Evolutionary conservation across 1,284 basidiomycete genomes (phyloP).

Genomic region (Trichosporon ovoides): DNA sequence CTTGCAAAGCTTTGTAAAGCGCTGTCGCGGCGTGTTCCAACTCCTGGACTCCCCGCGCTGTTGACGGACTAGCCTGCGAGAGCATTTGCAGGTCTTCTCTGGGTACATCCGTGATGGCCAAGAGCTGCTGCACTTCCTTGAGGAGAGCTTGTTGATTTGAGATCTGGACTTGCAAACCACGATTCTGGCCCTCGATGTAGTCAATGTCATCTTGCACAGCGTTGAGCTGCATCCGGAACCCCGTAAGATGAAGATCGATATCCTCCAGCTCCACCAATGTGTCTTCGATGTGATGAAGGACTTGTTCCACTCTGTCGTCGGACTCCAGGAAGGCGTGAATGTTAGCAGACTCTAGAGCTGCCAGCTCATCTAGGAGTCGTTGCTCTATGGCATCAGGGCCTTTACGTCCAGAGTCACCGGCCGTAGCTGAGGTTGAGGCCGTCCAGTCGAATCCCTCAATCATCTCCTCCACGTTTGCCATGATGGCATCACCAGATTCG

Average conservation of each 20-base stretch:
- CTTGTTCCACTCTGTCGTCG: conserved; percentile 76
- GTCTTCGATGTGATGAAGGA: conserved; percentile 81
- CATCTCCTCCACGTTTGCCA: conserved; percentile 95
- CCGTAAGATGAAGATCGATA: conserved; percentile 76
- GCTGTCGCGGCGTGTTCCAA: conserved; percentile 79
- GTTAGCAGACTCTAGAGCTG: conserved; percentile 92
- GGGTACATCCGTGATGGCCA: conserved; percentile 91
- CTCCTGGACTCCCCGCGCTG: conserved; percentile 64
- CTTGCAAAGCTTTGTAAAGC: conserved; percentile 91
- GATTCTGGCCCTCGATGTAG: conserved; percentile 93
- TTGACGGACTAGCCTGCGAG: conserved; percentile 79
- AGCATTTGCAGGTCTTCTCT: conserved; percentile 67
- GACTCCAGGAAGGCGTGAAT: conserved; percentile 95
- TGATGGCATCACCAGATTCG: conserved; percentile 68
- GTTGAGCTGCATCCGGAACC: conserved; percentile 90
- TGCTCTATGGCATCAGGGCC: conserved; percentile 85
- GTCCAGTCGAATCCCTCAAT: conserved; percentile 97
- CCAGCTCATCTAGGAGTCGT: conserved; percentile 74
- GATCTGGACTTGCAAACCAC: conserved; percentile 94
- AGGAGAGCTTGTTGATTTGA: conserved; percentile 86
- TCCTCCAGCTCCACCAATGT: conserved; percentile 77
- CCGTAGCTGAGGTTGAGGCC: conserved; percentile 34
- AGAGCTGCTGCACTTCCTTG: conserved; percentile 72
- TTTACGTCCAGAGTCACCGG: conserved; percentile 34
- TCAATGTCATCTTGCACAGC: conserved; percentile 90